Evolutionary conservation across 2,329 filamentous ascomycete genomes (phyloP).

Genomic region (Phyllosticta citriasiana): DNA sequence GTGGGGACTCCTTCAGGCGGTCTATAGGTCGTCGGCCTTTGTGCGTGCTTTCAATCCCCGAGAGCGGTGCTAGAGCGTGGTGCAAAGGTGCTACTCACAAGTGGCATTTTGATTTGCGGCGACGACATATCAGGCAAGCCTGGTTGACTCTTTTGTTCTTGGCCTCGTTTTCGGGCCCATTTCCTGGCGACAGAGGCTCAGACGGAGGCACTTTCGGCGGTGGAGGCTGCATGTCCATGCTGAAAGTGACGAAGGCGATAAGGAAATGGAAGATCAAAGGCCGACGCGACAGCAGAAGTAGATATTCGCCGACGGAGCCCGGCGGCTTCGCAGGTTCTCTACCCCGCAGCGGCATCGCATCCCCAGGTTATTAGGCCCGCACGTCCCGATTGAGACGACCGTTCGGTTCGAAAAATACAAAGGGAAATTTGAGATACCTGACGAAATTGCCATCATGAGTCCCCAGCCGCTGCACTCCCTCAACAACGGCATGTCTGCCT

Average conservation of each 20-base stretch:
- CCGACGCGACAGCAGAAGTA: conserved; percentile 2
- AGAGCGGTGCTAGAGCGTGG: background rate
- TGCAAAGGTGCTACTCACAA: conserved; percentile 19
- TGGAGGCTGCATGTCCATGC: conserved; percentile 7
- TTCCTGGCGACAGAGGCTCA: conserved; percentile 3
- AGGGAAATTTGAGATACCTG: background rate
- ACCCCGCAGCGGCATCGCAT: conserved; percentile 4
- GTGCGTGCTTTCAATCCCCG: conserved; percentile 5
- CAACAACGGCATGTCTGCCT: conserved; percentile 6
- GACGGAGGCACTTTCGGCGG: conserved; percentile 4
- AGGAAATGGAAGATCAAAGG: conserved; percentile 3
- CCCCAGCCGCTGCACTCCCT: background rate
- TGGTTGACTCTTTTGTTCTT: conserved; percentile 20
- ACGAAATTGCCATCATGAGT: background rate
- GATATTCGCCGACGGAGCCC: conserved; percentile 8
- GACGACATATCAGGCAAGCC: conserved; percentile 26
- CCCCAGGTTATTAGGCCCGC: background rate
- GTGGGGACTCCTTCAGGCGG: background rate
- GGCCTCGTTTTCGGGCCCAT: conserved; percentile 12
- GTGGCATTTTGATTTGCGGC: conserved; percentile 30
- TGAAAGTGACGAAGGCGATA: conserved; percentile 1
- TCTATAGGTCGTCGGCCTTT: conserved; percentile 4
- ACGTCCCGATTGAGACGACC: background rate
- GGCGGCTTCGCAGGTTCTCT: background rate
- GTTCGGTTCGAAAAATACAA: background rate